Conservation (phyloP, 805 yeast genomes). For the Hanseniaspora vineae region DNA sequence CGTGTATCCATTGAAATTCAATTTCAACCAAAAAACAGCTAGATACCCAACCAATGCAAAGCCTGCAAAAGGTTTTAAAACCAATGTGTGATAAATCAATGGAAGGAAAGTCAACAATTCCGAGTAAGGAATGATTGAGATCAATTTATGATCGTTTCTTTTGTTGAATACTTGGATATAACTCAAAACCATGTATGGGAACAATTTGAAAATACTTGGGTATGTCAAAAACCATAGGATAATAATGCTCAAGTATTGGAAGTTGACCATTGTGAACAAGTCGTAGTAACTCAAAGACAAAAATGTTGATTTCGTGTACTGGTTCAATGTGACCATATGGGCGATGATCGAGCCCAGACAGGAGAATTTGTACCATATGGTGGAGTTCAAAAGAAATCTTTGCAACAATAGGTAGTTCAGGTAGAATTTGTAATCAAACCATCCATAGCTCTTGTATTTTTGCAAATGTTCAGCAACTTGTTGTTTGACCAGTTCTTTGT, state of each 20-base stretch:
- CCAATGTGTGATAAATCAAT: conserved; percentile 43
- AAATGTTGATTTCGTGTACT: background rate
- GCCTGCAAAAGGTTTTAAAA: conserved; percentile 55
- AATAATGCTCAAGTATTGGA: conserved; percentile 51
- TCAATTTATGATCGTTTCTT: conserved; percentile 14
- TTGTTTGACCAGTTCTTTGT: background rate
- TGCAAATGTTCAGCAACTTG: background rate
- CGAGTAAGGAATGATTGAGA: conserved; percentile 42
- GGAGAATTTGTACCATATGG: background rate
- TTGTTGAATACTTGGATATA: conserved; percentile 37
- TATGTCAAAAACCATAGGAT: conserved; percentile 51
- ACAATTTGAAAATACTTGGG: conserved; percentile 48
- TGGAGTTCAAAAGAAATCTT: background rate
- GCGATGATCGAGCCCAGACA: background rate
- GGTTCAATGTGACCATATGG: background rate
- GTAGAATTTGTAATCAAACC: background rate
- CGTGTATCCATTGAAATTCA: conserved; percentile 37
- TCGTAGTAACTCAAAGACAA: conserved; percentile 28
- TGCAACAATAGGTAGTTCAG: background rate
- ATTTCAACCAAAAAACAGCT: conserved; percentile 57
- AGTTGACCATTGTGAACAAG: conserved; percentile 60
- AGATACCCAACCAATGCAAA: conserved; percentile 46
- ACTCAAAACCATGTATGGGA: conserved; percentile 48
- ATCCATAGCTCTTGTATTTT: background rate
- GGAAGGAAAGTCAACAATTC: conserved; percentile 44